Evolutionary conservation across 805 yeast species (phyloP), one percentile per base, ranked within the genome.

Genomic region (Cyberlindnera saturnus): DNA sequence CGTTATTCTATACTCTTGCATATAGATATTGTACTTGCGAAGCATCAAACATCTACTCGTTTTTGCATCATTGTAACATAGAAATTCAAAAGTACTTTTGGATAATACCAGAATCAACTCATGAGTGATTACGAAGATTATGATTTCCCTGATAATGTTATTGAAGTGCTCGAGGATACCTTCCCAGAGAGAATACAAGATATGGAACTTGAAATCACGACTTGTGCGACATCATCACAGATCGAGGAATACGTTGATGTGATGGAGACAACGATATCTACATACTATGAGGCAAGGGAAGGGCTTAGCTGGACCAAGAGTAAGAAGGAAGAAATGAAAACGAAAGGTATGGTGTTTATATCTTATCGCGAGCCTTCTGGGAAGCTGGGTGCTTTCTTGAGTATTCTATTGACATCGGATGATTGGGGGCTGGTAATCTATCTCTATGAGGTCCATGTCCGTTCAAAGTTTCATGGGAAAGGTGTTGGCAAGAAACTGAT

Each of bases 361-460:
- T 36, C 43, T 3, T 47, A 50, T 20, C 9, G 23, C 15, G 47
- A 45, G 6, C 28, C 28, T 23, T 23, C 28, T 23, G 11, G 28
- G 9, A 23, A 38, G 2, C 32, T 70, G 1, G 55, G 60, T 2
- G 79, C 71, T 1, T 77, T 78, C 47, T 35, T 75, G 11, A 74
- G 82, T 1, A 55, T 75, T 41, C 67, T 68, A 48, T 41, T 73
- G n/a, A 70, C 74, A 0, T 30, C 48, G 8, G 78, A 75, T 39
- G 61, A 63, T 26, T 69, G 58, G 9, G 47, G 53, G 7, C 57
- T 64, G 39, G 71, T 70, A 14, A 43, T 79, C 8, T 80, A 79
- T 49, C 61, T 80, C 9, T 80, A 76, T 49, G 86, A 80, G 53
- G 73, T 80, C 32, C 86, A 80, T 42, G 57, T 79, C 0, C 28